A percentile compares a stretch with the other conserved stretches of the same genome.
Conservation (phyloP, 305 asterid genomes). For the Fraxinus velutina region DNA sequence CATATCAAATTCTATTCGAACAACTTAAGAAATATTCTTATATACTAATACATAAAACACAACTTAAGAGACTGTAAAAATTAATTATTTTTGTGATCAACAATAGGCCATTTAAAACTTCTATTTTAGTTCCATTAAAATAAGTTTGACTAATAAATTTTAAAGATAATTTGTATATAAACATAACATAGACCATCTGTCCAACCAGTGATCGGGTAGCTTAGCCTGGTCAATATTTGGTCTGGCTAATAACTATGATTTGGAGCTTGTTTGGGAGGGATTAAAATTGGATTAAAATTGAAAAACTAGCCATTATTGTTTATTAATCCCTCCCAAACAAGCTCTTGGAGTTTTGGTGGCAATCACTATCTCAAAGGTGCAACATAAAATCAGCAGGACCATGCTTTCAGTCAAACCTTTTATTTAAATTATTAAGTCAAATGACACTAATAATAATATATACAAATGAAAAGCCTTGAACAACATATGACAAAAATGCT, state of each 20-base stretch:
- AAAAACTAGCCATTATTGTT: too few relatives aligned
- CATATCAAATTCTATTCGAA: not conserved
- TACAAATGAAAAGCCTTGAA: not conserved
- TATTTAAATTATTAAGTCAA: not conserved
- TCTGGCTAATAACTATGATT: not conserved
- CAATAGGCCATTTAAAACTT: not conserved
- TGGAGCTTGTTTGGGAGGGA: not conserved
- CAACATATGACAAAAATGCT: not conserved
- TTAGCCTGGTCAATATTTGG: not conserved
- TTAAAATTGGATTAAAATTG: too few relatives aligned
- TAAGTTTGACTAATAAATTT: not conserved
- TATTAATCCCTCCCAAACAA: too few relatives aligned
- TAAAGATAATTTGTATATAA: not conserved
- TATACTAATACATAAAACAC: not conserved
- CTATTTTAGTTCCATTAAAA: not conserved
- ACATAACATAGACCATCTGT: not conserved
- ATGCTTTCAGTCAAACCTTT: not conserved
- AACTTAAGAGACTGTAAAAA: not conserved
- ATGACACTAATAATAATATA: not conserved
- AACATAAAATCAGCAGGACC: not conserved
- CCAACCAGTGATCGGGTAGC: not conserved
- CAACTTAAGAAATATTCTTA: not conserved
- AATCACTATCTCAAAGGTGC: not conserved
- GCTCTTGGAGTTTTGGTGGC: not conserved
- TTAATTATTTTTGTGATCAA: not conserved